Evolutionary conservation across 306 rosid species (phyloP).

Genomic region (Leucaena leucocephala): DNA sequence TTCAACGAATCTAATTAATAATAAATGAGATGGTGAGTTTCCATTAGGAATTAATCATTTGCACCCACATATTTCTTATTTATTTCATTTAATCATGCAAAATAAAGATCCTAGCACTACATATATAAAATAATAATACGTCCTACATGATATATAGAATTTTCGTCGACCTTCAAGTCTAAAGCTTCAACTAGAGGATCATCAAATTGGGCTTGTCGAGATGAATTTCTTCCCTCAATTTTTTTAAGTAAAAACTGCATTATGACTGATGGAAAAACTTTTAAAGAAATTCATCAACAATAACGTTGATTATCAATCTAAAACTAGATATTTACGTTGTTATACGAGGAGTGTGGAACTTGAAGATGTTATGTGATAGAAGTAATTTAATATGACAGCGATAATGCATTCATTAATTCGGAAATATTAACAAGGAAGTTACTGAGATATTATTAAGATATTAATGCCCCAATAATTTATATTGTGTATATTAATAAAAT

Average conservation of each 20-base stretch:
- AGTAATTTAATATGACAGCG: no score
- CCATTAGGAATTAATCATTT: constrained; percentile 33
- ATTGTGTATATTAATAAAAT: no score
- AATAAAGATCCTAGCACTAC: constrained; percentile 15
- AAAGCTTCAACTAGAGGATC: no score
- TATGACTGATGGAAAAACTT: background rate
- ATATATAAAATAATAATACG: background rate
- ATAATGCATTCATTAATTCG: no score
- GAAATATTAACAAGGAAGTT: no score
- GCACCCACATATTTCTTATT: constrained; percentile 17
- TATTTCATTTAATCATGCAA: background rate
- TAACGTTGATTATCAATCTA: no score
- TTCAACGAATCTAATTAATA: constrained; percentile 33
- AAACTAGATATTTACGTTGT: no score
- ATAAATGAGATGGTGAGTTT: constrained; percentile 24
- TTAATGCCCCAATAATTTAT: no score
- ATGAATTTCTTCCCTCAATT: background rate
- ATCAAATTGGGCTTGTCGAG: background rate
- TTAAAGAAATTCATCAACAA: background rate
- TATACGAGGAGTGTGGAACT: no score
- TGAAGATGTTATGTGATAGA: no score
- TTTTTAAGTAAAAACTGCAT: background rate
- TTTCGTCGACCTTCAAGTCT: background rate
- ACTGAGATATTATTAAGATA: no score
- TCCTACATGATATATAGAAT: background rate